A percentile compares a stretch with the other conserved stretches of the same genome.
Conservation (phyloP, 2,329 filamentous ascomycete species). For the Nemania abortiva region DNA sequence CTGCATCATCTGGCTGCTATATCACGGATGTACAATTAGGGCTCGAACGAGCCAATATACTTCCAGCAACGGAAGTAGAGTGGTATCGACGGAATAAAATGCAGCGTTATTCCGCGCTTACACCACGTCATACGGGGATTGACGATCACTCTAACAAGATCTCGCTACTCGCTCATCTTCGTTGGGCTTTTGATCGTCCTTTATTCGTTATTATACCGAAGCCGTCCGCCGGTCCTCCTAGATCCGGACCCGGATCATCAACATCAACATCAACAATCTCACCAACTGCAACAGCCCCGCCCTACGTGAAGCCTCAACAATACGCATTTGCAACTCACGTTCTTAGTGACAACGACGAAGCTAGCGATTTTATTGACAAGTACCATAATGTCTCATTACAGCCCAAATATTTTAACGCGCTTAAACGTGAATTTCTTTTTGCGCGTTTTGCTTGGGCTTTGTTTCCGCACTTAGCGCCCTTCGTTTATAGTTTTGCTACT, state of each 20-base stretch:
- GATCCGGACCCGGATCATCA: not conserved
- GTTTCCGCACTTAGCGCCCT: not conserved
- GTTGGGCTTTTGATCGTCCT: not conserved
- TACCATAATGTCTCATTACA: not conserved
- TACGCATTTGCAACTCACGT: constrained; percentile 3
- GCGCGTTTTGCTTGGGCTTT: constrained; percentile 6
- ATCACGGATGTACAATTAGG: not conserved
- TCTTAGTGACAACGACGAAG: not conserved
- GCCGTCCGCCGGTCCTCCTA: not conserved
- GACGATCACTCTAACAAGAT: not conserved
- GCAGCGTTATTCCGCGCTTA: not conserved
- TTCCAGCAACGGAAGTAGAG: not conserved
- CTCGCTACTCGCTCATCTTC: not conserved
- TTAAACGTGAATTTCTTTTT: constrained; percentile 10
- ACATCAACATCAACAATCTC: not conserved
- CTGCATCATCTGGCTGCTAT: not conserved
- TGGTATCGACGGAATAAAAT: not conserved
- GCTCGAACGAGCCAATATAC: not conserved
- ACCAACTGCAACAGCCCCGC: not conserved
- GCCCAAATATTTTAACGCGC: not conserved
- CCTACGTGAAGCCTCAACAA: not conserved
- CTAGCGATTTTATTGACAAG: not conserved
- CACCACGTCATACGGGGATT: not conserved
- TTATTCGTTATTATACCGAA: constrained; percentile 5
- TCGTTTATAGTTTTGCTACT: not conserved